A percentile compares a stretch with the other conserved stretches of the same genome.
These are phyloP conservation scores for Saussurea involucrata DNA, from an alignment of 129 eudicot species.

Conservation along the genomic window DNA sequence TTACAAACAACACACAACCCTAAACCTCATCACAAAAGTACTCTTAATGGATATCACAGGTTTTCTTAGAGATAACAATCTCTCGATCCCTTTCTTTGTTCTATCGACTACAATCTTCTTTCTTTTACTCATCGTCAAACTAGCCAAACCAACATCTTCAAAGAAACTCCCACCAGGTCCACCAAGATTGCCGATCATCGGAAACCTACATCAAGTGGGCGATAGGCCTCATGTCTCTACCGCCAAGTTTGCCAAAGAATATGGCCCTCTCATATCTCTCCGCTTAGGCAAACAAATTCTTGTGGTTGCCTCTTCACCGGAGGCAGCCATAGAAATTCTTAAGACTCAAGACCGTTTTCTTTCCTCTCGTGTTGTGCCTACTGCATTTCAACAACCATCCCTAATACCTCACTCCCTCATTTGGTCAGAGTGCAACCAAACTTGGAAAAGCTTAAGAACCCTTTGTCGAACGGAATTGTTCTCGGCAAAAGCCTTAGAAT, in stretches of 20 bases:
- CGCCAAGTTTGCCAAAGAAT: neutral
- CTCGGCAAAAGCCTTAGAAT: conserved; percentile 16
- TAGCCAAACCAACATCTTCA: neutral
- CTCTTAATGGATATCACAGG: neutral
- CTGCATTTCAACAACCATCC: neutral
- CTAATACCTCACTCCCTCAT: neutral
- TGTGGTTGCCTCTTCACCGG: neutral
- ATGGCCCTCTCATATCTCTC: conserved; percentile 20
- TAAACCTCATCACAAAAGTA: neutral
- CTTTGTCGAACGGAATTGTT: conserved; percentile 13
- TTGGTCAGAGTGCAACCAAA: neutral
- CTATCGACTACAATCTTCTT: neutral
- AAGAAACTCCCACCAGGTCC: neutral
- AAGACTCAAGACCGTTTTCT: conserved; percentile 22
- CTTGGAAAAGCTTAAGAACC: neutral
- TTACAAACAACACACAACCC: too few species aligned
- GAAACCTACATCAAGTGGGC: conserved; percentile 3
- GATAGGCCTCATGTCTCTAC: neutral
- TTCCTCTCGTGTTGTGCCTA: conserved; percentile 1
- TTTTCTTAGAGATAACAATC: neutral
- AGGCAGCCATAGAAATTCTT: conserved; percentile 13
- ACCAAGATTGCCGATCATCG: neutral
- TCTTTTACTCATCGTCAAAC: neutral
- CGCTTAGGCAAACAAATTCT: conserved; percentile 15
- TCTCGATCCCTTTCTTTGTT: neutral